Evolutionary conservation across 176 grass and related monocot species (phyloP), one percentile per base, ranked within the genome.

Genomic region (Oryza meyeriana): DNA sequence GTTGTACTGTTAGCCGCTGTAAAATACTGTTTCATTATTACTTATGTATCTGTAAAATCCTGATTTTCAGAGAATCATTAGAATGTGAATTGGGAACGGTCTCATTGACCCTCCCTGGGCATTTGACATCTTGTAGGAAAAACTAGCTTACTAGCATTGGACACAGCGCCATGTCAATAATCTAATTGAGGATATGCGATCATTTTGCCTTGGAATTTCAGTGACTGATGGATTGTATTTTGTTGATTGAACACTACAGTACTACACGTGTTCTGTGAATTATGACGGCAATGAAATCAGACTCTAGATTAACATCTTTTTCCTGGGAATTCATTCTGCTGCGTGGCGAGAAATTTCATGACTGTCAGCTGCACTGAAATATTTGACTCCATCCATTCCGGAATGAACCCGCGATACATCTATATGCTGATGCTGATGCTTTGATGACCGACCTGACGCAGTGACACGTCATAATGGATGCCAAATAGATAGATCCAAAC

Each of bases 1-100:
- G 71, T 10, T 63, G 72, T 82, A 89, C 75, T 42, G 39, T 76
- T 69, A 68, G 67, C 44, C 66, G 36, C 25, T 83, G 79, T 90
- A 78, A 86, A 82, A 61, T 67, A n/a, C 2, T 59, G 18, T 84
- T 29, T 77, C 22, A 28, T 74, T 66, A 34, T 61, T 84, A 29
- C 69, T 12, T 67, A 68, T 64, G 79, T 71, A 79, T 73, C 31
- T 40, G 59, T 73, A 69, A 69, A 24, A 28, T 67, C 61, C 79
- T 48, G 42, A 79, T 68, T 72, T 79, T 38, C 66, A 68, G 73
- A 66, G 74, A 35, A 66, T 59, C 17, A 48, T 82, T 68, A 83
- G 61, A 52, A 71, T 69, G 74, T 42, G 41, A 47, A 61, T 72
- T 74, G 62, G 66, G 34, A 81, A 81, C 18, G 17, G 48, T 58